Base-by-base conservation (phyloP, 1,284 basidiomycete genomes). In the Ganoderma meredithae region DNA sequence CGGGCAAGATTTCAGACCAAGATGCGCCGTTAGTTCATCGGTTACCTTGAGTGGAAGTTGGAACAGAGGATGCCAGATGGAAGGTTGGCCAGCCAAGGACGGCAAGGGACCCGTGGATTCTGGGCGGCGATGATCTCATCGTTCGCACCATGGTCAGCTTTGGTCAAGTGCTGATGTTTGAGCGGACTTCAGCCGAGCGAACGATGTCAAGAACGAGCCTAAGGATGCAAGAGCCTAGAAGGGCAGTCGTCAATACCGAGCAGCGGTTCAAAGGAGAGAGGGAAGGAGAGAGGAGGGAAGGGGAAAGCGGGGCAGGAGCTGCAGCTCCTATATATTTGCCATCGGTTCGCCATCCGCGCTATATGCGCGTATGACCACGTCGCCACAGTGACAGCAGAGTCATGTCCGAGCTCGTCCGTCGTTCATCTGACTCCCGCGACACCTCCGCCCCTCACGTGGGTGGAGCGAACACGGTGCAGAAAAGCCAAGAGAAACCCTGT, bases 351-450 rank as follows among this genome's bases (percentile, higher is more conserved):
- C 39, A 25, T 39, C 39, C 58, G 43, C 58, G 40, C 39, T 41
- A 40, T 43, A 43, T 39, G 39, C 56, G 36, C 66, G 59, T 53
- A 59, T 55, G 66, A 60, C 55, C 63, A 61, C 64, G 64, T 71
- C 67, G 68, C 70, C 66, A 69, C 52, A 68, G 65, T 63, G 67
- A 71, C 65, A 47, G 65, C 55, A 62, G 47, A 7, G 33, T 39
- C 27, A 59, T 43, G 49, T 52, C 52, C 55, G 60, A 22, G 39
- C 27, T 53, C 43, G 49, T 44, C 52, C 60, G 60, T 49, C 62
- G 70, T 63, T 64, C 70, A 69, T 69, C 70, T 71, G 70, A 71
- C 70, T 67, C 19, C 39, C 63, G 53, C 62, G 63, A 49, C 55
- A 43, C 52, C 61, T 12, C 44, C 59, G 31, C 55, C 22, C 62